A percentile compares a stretch with the other conserved stretches of the same genome.
phyloP scores from a whole-genome alignment of 2,329 filamentous ascomycete genomes.

The Aspergillus pseudoglaucus region DNA sequence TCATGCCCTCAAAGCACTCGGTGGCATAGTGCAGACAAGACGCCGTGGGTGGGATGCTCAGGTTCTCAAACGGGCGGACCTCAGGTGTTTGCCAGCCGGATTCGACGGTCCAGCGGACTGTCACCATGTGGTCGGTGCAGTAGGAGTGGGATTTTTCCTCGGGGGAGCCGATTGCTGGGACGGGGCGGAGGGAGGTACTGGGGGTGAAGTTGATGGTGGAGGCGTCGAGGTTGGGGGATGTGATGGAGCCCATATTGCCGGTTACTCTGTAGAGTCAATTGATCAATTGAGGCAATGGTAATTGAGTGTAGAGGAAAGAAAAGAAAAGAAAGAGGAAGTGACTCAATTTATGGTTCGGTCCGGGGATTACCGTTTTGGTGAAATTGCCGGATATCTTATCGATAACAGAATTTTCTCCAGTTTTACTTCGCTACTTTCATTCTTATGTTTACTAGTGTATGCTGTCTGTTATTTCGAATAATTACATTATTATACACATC shows the following conservation, averaged over 20 bases:
- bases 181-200: conserved; percentile 27
- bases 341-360: background rate
- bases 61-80: conserved; percentile 68
- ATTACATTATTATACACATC: no score
- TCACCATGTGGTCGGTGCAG: conserved; percentile 85
- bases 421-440: background rate
- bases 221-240: conserved; percentile 30
- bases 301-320: background rate
- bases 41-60: conserved; percentile 73
- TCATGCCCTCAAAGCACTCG: conserved; percentile 84
- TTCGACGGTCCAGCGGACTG: conserved; percentile 58
- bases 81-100: conserved; percentile 68
- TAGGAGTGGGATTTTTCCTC: conserved; percentile 35
- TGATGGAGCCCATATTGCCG: conserved; percentile 25
- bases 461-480: no score
- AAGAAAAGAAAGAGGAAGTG: background rate
- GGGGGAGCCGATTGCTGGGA: conserved; percentile 33
- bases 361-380: background rate
- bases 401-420: background rate
- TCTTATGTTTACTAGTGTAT: no score
- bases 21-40: conserved; percentile 83
- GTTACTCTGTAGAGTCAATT: background rate
- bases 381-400: background rate
- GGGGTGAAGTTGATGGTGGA: conserved; percentile 35
- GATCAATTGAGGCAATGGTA: background rate